phyloP scores from a whole-genome alignment of 208 protist genomes.

The Borovskyia barvae region DNA sequence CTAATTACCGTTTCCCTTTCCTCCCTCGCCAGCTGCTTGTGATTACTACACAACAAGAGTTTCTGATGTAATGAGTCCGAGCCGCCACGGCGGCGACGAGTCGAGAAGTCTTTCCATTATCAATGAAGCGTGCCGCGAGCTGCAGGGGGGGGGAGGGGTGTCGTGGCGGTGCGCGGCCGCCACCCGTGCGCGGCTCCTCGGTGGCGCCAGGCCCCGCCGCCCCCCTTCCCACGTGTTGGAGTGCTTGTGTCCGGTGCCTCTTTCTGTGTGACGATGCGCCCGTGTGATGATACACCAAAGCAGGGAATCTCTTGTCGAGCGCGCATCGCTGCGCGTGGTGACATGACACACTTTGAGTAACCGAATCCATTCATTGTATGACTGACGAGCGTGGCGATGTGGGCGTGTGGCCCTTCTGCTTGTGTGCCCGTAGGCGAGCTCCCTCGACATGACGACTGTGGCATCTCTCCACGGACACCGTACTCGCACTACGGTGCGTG shows the following conservation, averaged over 20 bases:
- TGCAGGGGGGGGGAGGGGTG: no score
- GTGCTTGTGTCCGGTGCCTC: no score
- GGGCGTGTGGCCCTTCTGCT: background rate
- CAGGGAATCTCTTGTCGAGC: constrained; percentile 44
- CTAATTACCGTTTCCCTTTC: no score
- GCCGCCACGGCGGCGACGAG: background rate
- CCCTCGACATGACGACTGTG: constrained; percentile 8
- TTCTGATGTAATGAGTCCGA: constrained; percentile 31
- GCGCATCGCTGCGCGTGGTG: constrained; percentile 19
- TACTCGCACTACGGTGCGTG: constrained; percentile 4
- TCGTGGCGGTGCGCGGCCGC: no score
- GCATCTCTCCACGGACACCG: constrained; percentile 17
- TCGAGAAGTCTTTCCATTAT: constrained; percentile 4
- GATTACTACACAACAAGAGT: constrained; percentile 7
- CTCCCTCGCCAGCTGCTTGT: background rate
- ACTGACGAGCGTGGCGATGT: no score
- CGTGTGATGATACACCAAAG: constrained; percentile 33
- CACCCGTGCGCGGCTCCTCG: no score
- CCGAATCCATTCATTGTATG: constrained; percentile 27
- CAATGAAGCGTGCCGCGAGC: no score
- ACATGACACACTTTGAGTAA: constrained; percentile 42
- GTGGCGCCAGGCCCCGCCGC: no score
- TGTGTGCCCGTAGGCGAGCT: background rate
- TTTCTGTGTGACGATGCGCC: no score
- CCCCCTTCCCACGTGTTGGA: no score